These are phyloP conservation scores for Asterionellopsis glacialis DNA, from an alignment of 108 stramenopile genomes.

Conservation along the genomic window DNA sequence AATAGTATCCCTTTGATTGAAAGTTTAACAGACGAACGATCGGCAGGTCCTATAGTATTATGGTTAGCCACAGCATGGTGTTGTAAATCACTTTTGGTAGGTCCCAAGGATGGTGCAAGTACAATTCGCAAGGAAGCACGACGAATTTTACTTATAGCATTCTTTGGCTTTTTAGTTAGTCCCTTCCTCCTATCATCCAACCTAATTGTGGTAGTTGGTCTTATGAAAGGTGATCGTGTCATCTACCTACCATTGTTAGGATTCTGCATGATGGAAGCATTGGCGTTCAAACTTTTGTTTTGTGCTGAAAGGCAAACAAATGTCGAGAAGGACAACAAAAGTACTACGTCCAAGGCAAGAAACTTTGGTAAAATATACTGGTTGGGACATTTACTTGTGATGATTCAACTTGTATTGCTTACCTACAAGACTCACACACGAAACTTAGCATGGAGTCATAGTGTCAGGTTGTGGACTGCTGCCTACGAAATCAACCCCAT, in stretches of 20 bases:
- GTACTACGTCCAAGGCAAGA: not conserved
- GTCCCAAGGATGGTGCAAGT: constrained; percentile 3
- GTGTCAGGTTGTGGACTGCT: constrained; percentile 31
- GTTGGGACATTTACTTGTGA: constrained; percentile 21
- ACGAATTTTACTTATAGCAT: constrained; percentile 10
- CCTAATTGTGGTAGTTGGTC: constrained; percentile 46
- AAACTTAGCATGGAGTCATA: constrained; percentile 43
- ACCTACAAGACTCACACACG: constrained; percentile 34
- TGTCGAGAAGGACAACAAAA: not conserved
- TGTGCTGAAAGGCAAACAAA: not conserved
- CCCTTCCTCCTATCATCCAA: constrained; percentile 49
- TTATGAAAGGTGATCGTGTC: constrained; percentile 62
- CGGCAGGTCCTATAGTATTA: constrained; percentile 21
- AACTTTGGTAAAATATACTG: constrained; percentile 1
- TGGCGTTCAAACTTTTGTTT: constrained; percentile 16
- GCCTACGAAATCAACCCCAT: constrained; percentile 43
- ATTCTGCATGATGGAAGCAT: constrained; percentile 39
- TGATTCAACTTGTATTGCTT: constrained; percentile 33
- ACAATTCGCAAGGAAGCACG: not conserved
- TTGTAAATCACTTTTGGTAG: constrained; percentile 27
- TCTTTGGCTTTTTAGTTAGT: constrained; percentile 35
- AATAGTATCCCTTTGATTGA: constrained; percentile 36
- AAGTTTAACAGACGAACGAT: constrained; percentile 22
- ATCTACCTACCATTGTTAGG: constrained; percentile 51
- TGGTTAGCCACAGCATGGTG: constrained; percentile 28